Evolutionary conservation across 202 grass and related monocot genomes (phyloP).

Genomic region (Panicum hallii): DNA sequence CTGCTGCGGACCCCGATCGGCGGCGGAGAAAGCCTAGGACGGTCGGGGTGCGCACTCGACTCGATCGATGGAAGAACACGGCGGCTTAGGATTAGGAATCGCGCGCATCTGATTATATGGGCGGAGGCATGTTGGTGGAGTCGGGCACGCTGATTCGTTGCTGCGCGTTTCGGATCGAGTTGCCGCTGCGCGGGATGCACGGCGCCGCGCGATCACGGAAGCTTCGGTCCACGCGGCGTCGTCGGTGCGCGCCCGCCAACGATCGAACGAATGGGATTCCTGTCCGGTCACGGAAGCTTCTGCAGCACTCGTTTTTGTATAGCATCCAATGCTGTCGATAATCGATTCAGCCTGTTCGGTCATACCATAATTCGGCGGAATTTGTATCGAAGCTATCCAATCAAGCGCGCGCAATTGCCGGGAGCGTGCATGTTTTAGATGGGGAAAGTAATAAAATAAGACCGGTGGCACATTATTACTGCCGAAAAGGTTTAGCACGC

Average conservation of each 20-base stretch:
- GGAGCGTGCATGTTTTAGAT: not conserved
- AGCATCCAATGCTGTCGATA: not conserved
- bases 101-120: not conserved
- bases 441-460: not conserved
- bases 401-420: not conserved
- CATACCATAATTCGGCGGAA: not conserved
- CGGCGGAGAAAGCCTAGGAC: no score
- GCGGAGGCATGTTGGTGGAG: not conserved
- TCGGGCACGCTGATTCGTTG: not conserved
- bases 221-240: not conserved
- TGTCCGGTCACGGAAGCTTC: not conserved
- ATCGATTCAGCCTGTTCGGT: no score
- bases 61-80: not conserved
- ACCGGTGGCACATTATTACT: not conserved
- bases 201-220: not conserved
- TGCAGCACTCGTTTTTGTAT: not conserved
- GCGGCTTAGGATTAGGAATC: not conserved
- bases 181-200: no score
- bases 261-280: not conserved
- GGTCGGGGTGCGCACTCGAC: not conserved
- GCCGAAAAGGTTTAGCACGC: no score
- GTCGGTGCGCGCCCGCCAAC: not conserved
- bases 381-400: not conserved
- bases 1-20: not conserved
- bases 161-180: not conserved